A percentile compares a stretch with the other conserved stretches of the same genome.
Evolutionary conservation across 2,329 filamentous ascomycete species (phyloP).

Genomic region (Penicillium sp.): DNA sequence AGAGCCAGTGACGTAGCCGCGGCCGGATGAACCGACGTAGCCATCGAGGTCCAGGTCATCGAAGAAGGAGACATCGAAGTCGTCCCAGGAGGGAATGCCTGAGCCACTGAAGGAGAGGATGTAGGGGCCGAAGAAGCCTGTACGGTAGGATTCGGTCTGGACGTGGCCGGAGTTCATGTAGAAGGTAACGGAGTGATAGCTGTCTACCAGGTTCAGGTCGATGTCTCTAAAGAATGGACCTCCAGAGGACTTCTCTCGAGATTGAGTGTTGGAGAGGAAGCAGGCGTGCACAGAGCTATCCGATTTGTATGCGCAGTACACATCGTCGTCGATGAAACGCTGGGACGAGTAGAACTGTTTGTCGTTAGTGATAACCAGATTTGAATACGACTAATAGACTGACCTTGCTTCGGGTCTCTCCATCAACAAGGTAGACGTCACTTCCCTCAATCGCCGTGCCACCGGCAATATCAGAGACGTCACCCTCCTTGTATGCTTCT

Average conservation of each 20-base stretch:
- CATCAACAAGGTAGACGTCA: slow-evolving; percentile 9
- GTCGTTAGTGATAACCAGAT: not conserved
- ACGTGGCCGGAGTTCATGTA: slow-evolving; percentile 17
- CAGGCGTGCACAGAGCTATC: slow-evolving; percentile 6
- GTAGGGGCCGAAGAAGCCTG: slow-evolving; percentile 12
- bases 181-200: slow-evolving; percentile 9
- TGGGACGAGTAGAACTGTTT: slow-evolving; percentile 13
- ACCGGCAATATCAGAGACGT: not conserved
- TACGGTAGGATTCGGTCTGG: slow-evolving; percentile 9
- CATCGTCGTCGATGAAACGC: slow-evolving; percentile 13
- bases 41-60: slow-evolving; percentile 3
- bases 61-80: slow-evolving; percentile 4
- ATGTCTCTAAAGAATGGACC: slow-evolving; percentile 15
- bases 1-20: not conserved
- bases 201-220: slow-evolving; percentile 5
- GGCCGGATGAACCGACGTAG: not conserved
- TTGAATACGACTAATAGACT: not conserved
- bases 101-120: slow-evolving; percentile 2
- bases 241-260: slow-evolving; percentile 14
- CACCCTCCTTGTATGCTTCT: slow-evolving; percentile 6
- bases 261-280: slow-evolving; percentile 7
- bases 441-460: slow-evolving; percentile 4
- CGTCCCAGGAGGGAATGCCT: not conserved
- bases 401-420: slow-evolving; percentile 7
- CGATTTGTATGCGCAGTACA: slow-evolving; percentile 6